These are phyloP conservation scores for Leccinum broughii DNA, from an alignment of 768 basidiomycete species.

Conservation along the genomic window DNA sequence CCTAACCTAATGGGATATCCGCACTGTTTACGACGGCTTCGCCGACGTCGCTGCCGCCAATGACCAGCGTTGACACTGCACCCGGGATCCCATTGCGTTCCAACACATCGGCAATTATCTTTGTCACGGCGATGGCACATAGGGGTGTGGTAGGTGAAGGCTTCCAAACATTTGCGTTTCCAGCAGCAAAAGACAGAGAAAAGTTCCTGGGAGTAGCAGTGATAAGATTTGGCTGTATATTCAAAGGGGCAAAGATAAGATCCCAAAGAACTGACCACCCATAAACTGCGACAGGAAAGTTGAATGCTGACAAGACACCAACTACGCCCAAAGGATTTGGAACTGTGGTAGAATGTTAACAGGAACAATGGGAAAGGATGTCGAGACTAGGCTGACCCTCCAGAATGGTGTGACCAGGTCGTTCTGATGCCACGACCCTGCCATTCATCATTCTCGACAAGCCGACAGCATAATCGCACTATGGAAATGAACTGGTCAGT, in stretches of 20 bases:
- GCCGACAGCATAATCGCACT: conserved; percentile 96
- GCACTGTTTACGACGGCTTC: conserved; percentile 72
- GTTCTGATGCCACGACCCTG: conserved; percentile 81
- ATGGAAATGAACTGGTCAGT: conserved; percentile 11
- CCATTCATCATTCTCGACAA: conserved; percentile 95
- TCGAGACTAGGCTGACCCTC: conserved; percentile 55
- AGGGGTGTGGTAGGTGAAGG: conserved; percentile 88
- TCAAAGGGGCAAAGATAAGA: conserved; percentile 3
- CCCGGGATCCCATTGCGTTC: conserved; percentile 83
- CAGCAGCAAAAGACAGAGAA: conserved; percentile 82
- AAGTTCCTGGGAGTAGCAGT: conserved; percentile 66
- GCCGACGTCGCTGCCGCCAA: conserved; percentile 80
- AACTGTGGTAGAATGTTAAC: conserved; percentile 47
- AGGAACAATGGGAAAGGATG: background rate
- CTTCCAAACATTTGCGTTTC: conserved; percentile 96
- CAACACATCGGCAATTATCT: conserved; percentile 77
- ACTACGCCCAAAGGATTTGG: conserved; percentile 85
- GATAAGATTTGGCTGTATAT: conserved; percentile 11
- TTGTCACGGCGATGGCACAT: conserved; percentile 88
- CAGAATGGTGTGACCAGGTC: conserved; percentile 87
- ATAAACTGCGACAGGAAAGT: conserved; percentile 94
- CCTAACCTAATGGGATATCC: conserved; percentile 75
- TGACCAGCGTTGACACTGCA: conserved; percentile 79
- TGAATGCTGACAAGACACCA: conserved; percentile 87
- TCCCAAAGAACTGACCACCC: conserved; percentile 62